Evolutionary conservation across 2,329 filamentous ascomycete genomes (phyloP).

Genomic region (Trichophyton rubrum): DNA sequence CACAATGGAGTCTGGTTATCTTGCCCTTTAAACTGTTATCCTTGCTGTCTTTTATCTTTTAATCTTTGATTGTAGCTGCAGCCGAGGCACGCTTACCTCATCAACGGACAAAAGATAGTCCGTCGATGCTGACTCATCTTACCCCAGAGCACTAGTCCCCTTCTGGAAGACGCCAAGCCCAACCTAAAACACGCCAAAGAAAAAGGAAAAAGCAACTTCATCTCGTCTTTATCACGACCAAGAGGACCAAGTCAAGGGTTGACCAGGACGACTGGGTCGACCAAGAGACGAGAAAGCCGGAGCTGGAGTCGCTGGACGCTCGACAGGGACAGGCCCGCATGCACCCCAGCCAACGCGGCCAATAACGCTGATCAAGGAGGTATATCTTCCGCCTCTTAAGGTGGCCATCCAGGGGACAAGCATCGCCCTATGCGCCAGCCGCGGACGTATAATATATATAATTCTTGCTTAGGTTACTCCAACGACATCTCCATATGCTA

Average conservation of each 20-base stretch:
- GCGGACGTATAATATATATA: background rate
- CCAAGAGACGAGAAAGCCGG: background rate
- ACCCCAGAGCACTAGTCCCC: background rate
- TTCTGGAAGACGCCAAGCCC: background rate
- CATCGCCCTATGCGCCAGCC: background rate
- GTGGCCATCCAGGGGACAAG: background rate
- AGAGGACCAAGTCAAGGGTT: background rate
- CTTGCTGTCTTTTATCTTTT: background rate
- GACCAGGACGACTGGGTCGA: background rate
- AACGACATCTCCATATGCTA: too few relatives aligned
- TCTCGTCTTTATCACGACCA: too few relatives aligned
- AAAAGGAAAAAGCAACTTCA: background rate
- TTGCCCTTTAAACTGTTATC: too few relatives aligned
- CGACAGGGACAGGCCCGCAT: background rate
- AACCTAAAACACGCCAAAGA: background rate
- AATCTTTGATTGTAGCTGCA: too few relatives aligned
- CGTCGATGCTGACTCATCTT: background rate
- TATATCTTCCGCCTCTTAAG: background rate
- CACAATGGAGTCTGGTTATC: conserved; percentile 1
- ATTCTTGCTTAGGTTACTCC: background rate
- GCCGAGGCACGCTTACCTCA: background rate
- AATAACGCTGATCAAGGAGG: background rate
- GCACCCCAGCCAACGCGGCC: background rate
- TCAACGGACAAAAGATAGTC: background rate
- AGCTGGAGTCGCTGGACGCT: background rate